These are phyloP conservation scores for Septoria petroselini DNA, from an alignment of 2,329 filamentous ascomycete genomes.

Conservation along the genomic window DNA sequence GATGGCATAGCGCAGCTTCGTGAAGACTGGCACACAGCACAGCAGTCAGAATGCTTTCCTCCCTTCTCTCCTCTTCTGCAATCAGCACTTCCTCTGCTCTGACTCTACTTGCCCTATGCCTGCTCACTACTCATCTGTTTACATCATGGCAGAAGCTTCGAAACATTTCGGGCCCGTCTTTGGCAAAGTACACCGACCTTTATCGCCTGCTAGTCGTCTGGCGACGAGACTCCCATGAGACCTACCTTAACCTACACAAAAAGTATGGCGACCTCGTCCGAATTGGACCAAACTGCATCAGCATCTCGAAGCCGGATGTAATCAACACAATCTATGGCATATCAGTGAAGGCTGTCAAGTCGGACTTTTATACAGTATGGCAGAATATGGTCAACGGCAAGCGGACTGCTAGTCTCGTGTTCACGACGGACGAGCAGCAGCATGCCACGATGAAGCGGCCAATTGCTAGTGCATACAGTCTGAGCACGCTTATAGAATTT, in stretches of 20 bases:
- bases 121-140: slow-evolving; percentile 1
- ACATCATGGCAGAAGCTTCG: slow-evolving; percentile 24
- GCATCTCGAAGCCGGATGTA: slow-evolving; percentile 65
- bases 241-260: slow-evolving; percentile 59
- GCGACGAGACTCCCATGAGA: slow-evolving; percentile 55
- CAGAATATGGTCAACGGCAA: slow-evolving; percentile 32
- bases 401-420: slow-evolving; percentile 28
- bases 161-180: slow-evolving; percentile 50
- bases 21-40: slow-evolving; percentile 5
- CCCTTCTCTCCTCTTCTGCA: slow-evolving; percentile 5
- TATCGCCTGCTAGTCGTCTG: slow-evolving; percentile 51
- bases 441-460: slow-evolving; percentile 32
- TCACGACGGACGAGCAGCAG: slow-evolving; percentile 31
- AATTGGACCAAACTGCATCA: slow-evolving; percentile 72
- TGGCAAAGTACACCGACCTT: slow-evolving; percentile 53
- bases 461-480: slow-evolving; percentile 26
- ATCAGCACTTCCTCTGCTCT: slow-evolving; percentile 2
- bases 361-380: slow-evolving; percentile 19
- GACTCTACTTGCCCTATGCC: background rate
- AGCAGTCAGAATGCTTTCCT: slow-evolving; percentile 12
- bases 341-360: slow-evolving; percentile 23
- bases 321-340: slow-evolving; percentile 58
- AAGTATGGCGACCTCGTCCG: slow-evolving; percentile 67
- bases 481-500: slow-evolving; percentile 71
- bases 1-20: background rate